Percentiles rank a stretch among this genome's conserved stretches.
These are phyloP conservation scores for Pachysandra terminalis DNA, from an alignment of 164 flowering plant species.

Conservation along the genomic window DNA sequence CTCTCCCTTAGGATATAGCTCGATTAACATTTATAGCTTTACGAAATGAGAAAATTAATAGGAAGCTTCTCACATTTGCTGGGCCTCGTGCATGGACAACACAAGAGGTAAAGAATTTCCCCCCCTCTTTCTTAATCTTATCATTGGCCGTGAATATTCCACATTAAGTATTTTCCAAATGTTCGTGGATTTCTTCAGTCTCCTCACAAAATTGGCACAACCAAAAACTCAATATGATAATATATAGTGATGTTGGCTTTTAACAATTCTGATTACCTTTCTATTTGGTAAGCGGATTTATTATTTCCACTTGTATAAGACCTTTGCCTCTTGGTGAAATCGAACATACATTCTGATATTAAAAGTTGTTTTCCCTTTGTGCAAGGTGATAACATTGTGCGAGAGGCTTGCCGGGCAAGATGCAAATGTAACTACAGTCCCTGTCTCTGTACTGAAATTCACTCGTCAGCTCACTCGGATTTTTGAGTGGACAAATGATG, in stretches of 20 bases:
- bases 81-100: constrained; percentile 99
- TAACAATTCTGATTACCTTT: not conserved
- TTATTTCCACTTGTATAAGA: not conserved
- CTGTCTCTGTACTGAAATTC: constrained; percentile 78
- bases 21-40: constrained; percentile 85
- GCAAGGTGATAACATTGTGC: constrained; percentile 88
- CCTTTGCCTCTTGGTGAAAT: not conserved
- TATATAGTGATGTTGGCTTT: not conserved
- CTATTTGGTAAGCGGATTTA: not conserved
- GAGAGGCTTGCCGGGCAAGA: constrained; percentile 99
- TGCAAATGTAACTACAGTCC: constrained; percentile 96
- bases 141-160: not conserved
- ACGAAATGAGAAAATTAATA: constrained; percentile 74
- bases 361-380: constrained; percentile 7
- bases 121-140: not conserved
- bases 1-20: constrained; percentile 72
- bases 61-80: constrained; percentile 86
- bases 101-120: constrained; percentile 80
- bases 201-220: not conserved
- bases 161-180: not conserved
- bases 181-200: not conserved
- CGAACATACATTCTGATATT: not conserved
- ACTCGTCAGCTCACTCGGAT: constrained; percentile 82
- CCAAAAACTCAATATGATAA: not conserved
- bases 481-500: constrained; percentile 98